Percentiles rank a stretch among this genome's conserved stretches.
These are phyloP conservation scores for Ehretia macrophylla DNA, from an alignment of 257 asterid genomes.

Conservation along the genomic window DNA sequence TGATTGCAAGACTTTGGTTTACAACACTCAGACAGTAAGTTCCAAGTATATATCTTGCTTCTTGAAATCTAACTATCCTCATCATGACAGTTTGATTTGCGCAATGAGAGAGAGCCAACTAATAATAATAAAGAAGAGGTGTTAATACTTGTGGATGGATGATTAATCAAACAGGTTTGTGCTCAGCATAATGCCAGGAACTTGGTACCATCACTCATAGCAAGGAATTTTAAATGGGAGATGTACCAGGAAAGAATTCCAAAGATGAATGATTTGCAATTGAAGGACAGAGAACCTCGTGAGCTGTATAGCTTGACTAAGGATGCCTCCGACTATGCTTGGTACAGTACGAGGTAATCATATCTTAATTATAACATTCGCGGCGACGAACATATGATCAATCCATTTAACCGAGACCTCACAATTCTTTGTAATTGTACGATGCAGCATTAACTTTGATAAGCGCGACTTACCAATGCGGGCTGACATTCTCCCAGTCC, in stretches of 20 bases:
- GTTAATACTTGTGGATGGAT: too few relatives aligned
- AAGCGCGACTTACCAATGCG: conserved; percentile 64
- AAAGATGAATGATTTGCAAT: conserved; percentile 20
- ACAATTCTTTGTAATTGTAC: neutral
- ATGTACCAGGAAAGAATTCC: conserved; percentile 57
- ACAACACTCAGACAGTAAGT: conserved; percentile 59
- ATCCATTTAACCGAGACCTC: too few relatives aligned
- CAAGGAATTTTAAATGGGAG: conserved; percentile 54
- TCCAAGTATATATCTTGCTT: too few relatives aligned
- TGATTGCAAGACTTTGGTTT: conserved; percentile 72
- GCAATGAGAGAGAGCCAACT: too few relatives aligned
- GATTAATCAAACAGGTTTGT: conserved; percentile 35
- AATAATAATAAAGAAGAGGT: too few relatives aligned
- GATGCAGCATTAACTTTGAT: conserved; percentile 36
- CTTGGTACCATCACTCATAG: conserved; percentile 33
- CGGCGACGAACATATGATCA: neutral
- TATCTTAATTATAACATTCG: neutral
- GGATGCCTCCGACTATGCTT: conserved; percentile 81
- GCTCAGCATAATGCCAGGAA: conserved; percentile 81
- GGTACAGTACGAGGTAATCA: conserved; percentile 69
- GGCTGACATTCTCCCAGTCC: conserved; percentile 51
- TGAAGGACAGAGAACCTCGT: conserved; percentile 41
- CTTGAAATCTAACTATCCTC: too few relatives aligned
- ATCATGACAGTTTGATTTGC: too few relatives aligned
- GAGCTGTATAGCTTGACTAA: conserved; percentile 58